Evolutionary conservation across 768 basidiomycete genomes (phyloP), one percentile per base, ranked within the genome.

Genomic region (Collybia nuda): DNA sequence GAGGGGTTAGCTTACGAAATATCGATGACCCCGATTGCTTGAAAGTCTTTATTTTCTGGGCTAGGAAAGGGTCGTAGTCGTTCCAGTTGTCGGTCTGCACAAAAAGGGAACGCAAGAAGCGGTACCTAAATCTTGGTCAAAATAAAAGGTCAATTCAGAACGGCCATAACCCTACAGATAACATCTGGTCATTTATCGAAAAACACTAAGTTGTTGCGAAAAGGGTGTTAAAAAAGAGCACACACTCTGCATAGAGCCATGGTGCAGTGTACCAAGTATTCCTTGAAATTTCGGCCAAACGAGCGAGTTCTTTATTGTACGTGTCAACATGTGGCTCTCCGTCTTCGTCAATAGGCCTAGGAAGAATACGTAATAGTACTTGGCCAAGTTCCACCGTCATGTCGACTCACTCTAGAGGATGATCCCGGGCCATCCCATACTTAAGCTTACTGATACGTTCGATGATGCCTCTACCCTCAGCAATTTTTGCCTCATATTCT

Each of bases 201-300:
- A 26, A 28, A 24, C 19, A 29, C 35, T 5, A n/a, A 8, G 14
- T 7, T 15, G 24, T 11, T 32, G 32, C 7, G 37, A 12, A n/a
- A 18, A 28, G 19, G 23, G 19, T 40, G 5, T 12, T n/a, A 19
- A 53, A 44, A 48, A 35, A 51, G 52, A 62, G 44, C 47, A 69
- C 88, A 56, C 72, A 97, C 86, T 98, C 96, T 50, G 93, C 93
- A 65, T 78, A 98, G n/a, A 99, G 77, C 96, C 96, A 99, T 1
- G 94, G 92, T 5, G 90, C 84, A 6, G 82, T 88, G 63, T 92
- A 93, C 96, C 96, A 99, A 0, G 87, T 89, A 52, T 85, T 77
- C 58, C 76, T 73, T 2, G 67, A 64, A 1, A 73, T 63, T 22
- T 71, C 65, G 0, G 70, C 69, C 1, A 90, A 75, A 0, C 67